phyloP scores from a whole-genome alignment of 2,329 filamentous ascomycete genomes.

The Aspergillus brasiliensis region DNA sequence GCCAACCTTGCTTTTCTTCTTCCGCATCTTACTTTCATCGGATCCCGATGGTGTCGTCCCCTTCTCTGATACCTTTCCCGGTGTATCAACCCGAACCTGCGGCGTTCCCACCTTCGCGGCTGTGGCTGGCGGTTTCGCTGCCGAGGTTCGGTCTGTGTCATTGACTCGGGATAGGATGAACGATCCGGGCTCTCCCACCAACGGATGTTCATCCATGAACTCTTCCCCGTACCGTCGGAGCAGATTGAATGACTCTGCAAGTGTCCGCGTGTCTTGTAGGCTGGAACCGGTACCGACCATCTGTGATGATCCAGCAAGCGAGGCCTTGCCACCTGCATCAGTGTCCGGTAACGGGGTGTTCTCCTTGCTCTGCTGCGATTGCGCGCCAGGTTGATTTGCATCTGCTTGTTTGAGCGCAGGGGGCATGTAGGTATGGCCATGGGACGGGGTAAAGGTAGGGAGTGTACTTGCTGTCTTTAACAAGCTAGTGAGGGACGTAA shows the following conservation, averaged over 20 bases:
- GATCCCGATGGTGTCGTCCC: slow-evolving; percentile 36
- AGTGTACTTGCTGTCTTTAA: slow-evolving; percentile 56
- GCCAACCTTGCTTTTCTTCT: slow-evolving; percentile 38
- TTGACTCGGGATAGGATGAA: slow-evolving; percentile 57
- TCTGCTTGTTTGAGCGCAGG: slow-evolving; percentile 47
- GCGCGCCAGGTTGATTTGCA: slow-evolving; percentile 33
- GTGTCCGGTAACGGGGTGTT: slow-evolving; percentile 49
- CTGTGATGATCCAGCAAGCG: slow-evolving; percentile 25
- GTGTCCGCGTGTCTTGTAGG: slow-evolving; percentile 42
- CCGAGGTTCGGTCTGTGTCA: slow-evolving; percentile 29
- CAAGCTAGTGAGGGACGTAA: slow-evolving; percentile 58
- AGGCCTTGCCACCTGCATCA: slow-evolving; percentile 32
- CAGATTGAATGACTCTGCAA: slow-evolving; percentile 53
- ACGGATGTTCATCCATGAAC: slow-evolving; percentile 65
- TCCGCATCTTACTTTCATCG: slow-evolving; percentile 39
- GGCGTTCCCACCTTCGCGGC: slow-evolving; percentile 32
- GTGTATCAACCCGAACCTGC: slow-evolving; percentile 36
- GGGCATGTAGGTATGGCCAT: slow-evolving; percentile 62
- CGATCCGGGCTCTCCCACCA: slow-evolving; percentile 64
- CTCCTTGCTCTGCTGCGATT: slow-evolving; percentile 51
- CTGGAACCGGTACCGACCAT: slow-evolving; percentile 24
- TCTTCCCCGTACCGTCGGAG: slow-evolving; percentile 59
- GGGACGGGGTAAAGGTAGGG: slow-evolving; percentile 60
- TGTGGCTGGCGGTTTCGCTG: slow-evolving; percentile 23
- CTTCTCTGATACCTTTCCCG: slow-evolving; percentile 33